Evolutionary conservation across 2,329 filamentous ascomycete species (phyloP).

Genomic region (Teratosphaeria pseudoeucalypti): DNA sequence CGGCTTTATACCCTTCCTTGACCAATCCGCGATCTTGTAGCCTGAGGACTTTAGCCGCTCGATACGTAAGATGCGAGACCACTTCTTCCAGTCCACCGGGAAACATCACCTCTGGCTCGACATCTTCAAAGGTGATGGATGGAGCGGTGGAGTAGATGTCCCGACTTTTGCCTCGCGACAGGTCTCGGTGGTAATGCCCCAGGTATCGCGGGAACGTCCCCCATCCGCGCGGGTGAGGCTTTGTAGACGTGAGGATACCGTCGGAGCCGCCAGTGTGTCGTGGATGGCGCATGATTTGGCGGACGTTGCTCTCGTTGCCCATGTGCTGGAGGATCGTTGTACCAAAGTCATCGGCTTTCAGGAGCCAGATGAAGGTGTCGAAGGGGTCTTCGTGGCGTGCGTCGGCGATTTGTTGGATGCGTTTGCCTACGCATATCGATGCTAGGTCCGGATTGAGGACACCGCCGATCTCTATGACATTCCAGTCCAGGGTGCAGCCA

Average conservation of each 20-base stretch:
- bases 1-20: conserved; percentile 15
- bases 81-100: conserved; percentile 19
- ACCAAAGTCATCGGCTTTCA: conserved; percentile 18
- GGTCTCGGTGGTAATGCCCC: conserved; percentile 19
- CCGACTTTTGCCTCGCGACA: conserved; percentile 11
- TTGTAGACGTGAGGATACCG: conserved; percentile 19
- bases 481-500: conserved; percentile 19
- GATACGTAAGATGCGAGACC: conserved; percentile 18
- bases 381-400: conserved; percentile 15
- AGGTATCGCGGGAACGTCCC: conserved; percentile 20
- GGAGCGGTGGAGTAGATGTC: conserved; percentile 13
- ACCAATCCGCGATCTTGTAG: conserved; percentile 15
- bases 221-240: conserved; percentile 21
- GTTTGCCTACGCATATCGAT: conserved; percentile 16
- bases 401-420: conserved; percentile 15
- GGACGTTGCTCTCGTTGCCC: conserved; percentile 19
- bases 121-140: conserved; percentile 10
- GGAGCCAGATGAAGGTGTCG: conserved; percentile 17
- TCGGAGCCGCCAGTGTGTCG: conserved; percentile 19
- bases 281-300: conserved; percentile 18
- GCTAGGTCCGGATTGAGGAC: conserved; percentile 12
- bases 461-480: conserved; percentile 19
- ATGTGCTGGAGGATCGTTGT: conserved; percentile 19
- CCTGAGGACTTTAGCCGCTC: conserved; percentile 13
- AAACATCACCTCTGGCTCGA: conserved; percentile 16